Base-by-base conservation (phyloP, 2,329 filamentous ascomycete species). In the Aspergillus sergii region DNA sequence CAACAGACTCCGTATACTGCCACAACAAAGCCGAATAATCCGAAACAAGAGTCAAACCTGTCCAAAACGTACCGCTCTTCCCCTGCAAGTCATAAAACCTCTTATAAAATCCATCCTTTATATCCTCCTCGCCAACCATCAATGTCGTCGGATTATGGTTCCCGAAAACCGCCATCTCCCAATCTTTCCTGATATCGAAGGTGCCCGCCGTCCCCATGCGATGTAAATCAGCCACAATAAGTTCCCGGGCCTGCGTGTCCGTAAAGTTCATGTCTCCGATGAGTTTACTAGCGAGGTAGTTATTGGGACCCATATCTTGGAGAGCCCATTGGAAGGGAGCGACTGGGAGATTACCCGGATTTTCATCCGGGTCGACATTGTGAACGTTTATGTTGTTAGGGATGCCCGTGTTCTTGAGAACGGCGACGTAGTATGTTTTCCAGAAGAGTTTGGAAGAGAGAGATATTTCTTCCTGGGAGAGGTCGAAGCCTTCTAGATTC, bases 21-120 rank as follows among this genome's bases (percentile, higher is more conserved):
- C 71, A 73, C 34, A 73, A 41, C 48, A 68, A 30, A 4, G 66
- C 58, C 21, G 67, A 66, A 59, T 69, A 64, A 54, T 71, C 68
- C 28, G 65, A 56, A 21, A 62, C 61, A 21, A 70, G 81, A 5
- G 79, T 76, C 14, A 76, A 75, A 1, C 82, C 81, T 0, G 80
- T 83, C 66, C 78, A 83, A 69, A 72, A 84, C 0, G 81, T 84
- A 19, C 76, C 77, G n/a, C 74, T 70, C n/a, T 75, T 63, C 0
- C 82, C 82, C 69, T 84, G 82, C 36, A 84, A 69, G 1, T 68
- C 76, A 66, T 80, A 76, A 55, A 82, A 69, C 51, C 76, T 65
- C 46, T 75, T 71, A 62, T 83, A 79, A 55, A 83, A 83, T 0
- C 81, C 81, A 7, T 59, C 65, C 23, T 61, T 66, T 57, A 84